Evolutionary conservation across 1,284 basidiomycete species (phyloP).

Genomic region (Fomitopsis betulina): DNA sequence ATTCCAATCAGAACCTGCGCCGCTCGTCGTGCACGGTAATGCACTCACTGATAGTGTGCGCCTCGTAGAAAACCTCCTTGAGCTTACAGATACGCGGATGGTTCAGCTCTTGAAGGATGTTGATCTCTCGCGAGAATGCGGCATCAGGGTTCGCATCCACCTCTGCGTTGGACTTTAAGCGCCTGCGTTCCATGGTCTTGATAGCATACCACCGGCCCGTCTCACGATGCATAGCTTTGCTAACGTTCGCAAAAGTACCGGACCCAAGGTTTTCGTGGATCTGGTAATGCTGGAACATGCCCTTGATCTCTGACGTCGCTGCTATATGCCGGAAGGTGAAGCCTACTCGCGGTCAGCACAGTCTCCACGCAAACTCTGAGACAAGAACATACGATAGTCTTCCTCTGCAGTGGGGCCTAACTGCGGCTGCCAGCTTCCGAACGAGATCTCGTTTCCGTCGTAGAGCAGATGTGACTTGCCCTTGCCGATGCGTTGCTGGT

Average conservation of each 20-base stretch:
- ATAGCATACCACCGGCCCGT: constrained; percentile 67
- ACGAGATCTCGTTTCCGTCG: constrained; percentile 80
- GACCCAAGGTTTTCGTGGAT: constrained; percentile 65
- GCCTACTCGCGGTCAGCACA: constrained; percentile 25
- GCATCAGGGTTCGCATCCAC: constrained; percentile 6
- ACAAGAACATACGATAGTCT: constrained; percentile 47
- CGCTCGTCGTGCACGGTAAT: too few relatives aligned
- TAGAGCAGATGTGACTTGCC: constrained; percentile 53
- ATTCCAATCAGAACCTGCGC: not conserved
- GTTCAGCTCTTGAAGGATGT: constrained; percentile 68
- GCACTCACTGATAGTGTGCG: constrained; percentile 60
- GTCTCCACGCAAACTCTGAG: not conserved
- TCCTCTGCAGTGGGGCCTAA: constrained; percentile 44
- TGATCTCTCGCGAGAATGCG: constrained; percentile 69
- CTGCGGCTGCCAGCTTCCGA: constrained; percentile 56
- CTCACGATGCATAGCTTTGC: constrained; percentile 58
- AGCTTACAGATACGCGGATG: constrained; percentile 83
- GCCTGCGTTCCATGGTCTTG: constrained; percentile 66
- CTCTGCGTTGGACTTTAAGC: constrained; percentile 22
- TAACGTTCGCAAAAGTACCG: constrained; percentile 78
- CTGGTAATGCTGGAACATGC: constrained; percentile 63
- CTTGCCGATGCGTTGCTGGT: constrained; percentile 60
- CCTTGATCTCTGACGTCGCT: constrained; percentile 39
- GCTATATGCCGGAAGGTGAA: constrained; percentile 53
- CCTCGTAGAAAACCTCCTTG: constrained; percentile 70